Evolutionary conservation across 1,284 basidiomycete genomes (phyloP), one percentile per base, ranked within the genome.

Genomic region (Salmacisia buchloeana): DNA sequence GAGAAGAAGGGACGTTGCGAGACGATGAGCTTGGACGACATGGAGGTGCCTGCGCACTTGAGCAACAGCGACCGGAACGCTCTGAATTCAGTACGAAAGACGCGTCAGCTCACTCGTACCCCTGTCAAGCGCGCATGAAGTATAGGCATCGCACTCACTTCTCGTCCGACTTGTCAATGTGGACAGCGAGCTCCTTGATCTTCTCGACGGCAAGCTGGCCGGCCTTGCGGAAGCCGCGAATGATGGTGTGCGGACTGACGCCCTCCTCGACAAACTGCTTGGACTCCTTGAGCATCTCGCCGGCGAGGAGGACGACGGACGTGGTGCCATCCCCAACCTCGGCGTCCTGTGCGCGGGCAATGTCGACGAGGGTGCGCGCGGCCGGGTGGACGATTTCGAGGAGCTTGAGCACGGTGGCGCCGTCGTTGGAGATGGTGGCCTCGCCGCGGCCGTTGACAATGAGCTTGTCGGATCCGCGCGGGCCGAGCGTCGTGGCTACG

Each of bases 21-120:
- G 81, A 97, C 94, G 73, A 99, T 97, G 68, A 99, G 87, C 83
- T 99, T 99, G 67, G 94, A 97, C 23, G 94, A 97, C 94, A 99
- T 97, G 43, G 94, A 94, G 6, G 96, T 99, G 31, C 93, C 89
- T 41, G 96, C 96, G 81, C 93, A 96, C 84, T 97, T 94, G 74
- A 97, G 84, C 49, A 99, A 86, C 9, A 98, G 87, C 63, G 93
- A 91, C 65, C 88, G 91, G 86, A 98, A 97, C 72, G 87, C 87
- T 69, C 91, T 94, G 81, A 15, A 21, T 9, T 13, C 23, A 39
- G 57, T n/a, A n/a, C n/a, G n/a, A n/a, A n/a, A n/a, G n/a, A n/a
- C n/a, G n/a, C n/a, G 36, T 39, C 36, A 39, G 36, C n/a, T 10
- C 36, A 9, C 10, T 39, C n/a, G 10, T 35, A 12, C 15, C 52